A percentile compares a stretch with the other conserved stretches of the same genome.
phyloP scores from a whole-genome alignment of 495 filamentous ascomycete genomes.

The Trichoderma reesei region DNA sequence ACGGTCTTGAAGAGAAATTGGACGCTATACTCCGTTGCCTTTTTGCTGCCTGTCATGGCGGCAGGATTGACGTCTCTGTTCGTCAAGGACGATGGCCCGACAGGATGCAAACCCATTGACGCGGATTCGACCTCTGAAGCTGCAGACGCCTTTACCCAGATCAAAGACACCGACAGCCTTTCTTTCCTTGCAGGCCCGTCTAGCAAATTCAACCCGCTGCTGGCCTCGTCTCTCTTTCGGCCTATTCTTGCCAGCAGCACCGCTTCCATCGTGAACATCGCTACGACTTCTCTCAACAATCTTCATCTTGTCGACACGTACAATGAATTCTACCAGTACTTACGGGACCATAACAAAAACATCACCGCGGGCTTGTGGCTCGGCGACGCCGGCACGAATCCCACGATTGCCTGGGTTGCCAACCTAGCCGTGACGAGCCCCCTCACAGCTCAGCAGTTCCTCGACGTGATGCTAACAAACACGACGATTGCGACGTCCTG shows the following conservation, averaged over 20 bases:
- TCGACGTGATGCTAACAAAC: constrained; percentile 55
- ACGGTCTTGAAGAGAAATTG: constrained; percentile 69
- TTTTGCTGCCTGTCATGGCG: constrained; percentile 65
- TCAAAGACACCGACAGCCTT: constrained; percentile 18
- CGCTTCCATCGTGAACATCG: not conserved
- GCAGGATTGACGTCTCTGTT: constrained; percentile 67
- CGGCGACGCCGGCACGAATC: constrained; percentile 41
- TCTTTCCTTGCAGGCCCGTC: constrained; percentile 55
- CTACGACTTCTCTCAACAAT: constrained; percentile 18
- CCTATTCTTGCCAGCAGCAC: constrained; percentile 19
- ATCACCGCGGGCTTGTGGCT: constrained; percentile 69
- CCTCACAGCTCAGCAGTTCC: constrained; percentile 60
- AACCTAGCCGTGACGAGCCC: constrained; percentile 35
- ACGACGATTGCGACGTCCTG: constrained; percentile 57
- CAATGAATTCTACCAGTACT: constrained; percentile 55
- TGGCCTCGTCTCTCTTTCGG: constrained; percentile 26
- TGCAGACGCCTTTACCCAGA: constrained; percentile 25
- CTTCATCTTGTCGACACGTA: constrained; percentile 54
- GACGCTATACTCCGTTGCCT: constrained; percentile 60
- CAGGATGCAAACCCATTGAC: constrained; percentile 48
- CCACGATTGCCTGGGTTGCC: constrained; percentile 54
- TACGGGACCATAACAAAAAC: constrained; percentile 49
- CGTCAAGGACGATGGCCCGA: constrained; percentile 43
- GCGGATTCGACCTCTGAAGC: constrained; percentile 19
- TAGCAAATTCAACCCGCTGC: constrained; percentile 30